Base-by-base conservation (phyloP, 2,329 filamentous ascomycete genomes). In the Dothiorella sarmentorum region DNA sequence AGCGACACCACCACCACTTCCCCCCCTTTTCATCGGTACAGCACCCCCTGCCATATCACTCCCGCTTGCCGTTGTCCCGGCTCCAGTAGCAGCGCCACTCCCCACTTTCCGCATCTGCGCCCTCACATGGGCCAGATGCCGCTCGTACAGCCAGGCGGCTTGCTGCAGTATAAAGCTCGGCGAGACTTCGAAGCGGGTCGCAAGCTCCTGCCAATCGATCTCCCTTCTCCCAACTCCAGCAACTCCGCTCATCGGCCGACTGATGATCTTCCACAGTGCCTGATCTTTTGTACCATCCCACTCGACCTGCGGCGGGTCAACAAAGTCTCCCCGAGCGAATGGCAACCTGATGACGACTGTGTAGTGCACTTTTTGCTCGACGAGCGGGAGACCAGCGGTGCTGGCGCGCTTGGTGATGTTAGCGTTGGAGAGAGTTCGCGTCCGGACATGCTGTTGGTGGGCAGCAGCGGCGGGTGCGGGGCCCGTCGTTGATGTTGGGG, bases 301-400 rank as follows among this genome's bases (percentile, higher is more conserved):
- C 72, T 91, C 85, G 58, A 94, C 86, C 63, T 88, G 86, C 45
- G 90, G 89, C 59, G 94, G 94, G 74, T 99, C 93, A 62, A 92
- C 83, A 76, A 99, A 99, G 67, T 89, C 85, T 38, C 89, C 88
- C 59, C 94, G 84, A 33, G 88, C 84, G 68, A 96, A 95, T 22
- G 94, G 94, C n/a, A 97, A 82, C 62, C 92, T 84, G 63, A 99
- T 84, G 68, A 96, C 90, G 61, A 96, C 86, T 13, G 90, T 96
- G 71, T 75, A 83, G 56, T 78, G 78, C 17, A 66, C 61, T 24
- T 59, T 45, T 15, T 37, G 56, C 37, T 51, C 38, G 11, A 43
- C 37, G 3, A 58, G 56, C 9, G 45, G 51, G 13, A 18, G 7
- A 13, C 27, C 26, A 17, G 15, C 18, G 10, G 20, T 35, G 55